Base-by-base conservation (phyloP, 2,329 filamentous ascomycete species). In the Arachnopeziza araneosa region DNA sequence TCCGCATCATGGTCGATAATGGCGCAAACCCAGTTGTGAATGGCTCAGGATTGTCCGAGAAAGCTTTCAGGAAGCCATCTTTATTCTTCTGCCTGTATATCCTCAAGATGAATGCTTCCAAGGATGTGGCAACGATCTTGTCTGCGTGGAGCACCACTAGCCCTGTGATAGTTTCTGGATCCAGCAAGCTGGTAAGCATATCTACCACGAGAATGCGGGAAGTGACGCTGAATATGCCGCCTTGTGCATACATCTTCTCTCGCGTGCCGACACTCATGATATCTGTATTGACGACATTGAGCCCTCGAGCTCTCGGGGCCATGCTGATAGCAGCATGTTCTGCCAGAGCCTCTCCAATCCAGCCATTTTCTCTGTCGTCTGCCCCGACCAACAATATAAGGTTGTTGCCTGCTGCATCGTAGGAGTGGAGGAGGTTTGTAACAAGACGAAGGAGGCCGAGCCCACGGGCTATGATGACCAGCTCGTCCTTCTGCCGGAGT, bases 61-160 rank as follows among this genome's bases (percentile, higher is more conserved):
- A 96, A 14, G 95, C 95, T 71, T 99, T 99, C 32, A 99, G 79
- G 68, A 99, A 98, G 36, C 95, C 95, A 32, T 77, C 80, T 77
- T 96, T 96, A 75, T 99, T 99, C 79, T 91, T 91, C 76, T 98
- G 93, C 62, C 95, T 84, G 73, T 93, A 99, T 58, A 97, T 91
- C 49, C 95, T 85, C 61, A 98, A 79, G 63, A 99, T 97, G 74
- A 99, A 99, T 7, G 95, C 93, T 74, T 99, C 95, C 1, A 93
- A 78, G 1, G 92, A 95, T 0, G 93, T 97, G 17, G 93, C 90
- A 24, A 92, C 77, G 32, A 96, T 84, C 63, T 87, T 86, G 63
- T 99, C 95, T 6, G 93, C 92, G 75, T 98, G 95, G 58, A 99
- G 79, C 30, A 96, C 83, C 22, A 99, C 77, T 53, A 98, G 74